Base-by-base conservation (phyloP, 208 protist genomes). In the Leishmania martiniquensis region DNA sequence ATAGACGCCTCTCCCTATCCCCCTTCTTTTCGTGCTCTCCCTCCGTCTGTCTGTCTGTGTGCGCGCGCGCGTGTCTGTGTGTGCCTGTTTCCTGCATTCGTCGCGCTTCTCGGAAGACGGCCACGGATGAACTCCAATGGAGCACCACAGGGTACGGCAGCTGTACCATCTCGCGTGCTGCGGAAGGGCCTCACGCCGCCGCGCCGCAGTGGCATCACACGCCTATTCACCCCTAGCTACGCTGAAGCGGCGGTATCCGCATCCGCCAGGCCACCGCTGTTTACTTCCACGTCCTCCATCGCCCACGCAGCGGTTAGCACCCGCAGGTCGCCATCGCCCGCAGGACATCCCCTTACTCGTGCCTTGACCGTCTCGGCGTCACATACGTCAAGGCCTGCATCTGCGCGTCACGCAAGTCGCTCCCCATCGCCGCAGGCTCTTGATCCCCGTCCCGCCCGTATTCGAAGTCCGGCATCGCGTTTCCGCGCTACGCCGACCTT, bases 141-240 rank as follows among this genome's bases (percentile, higher is more conserved):
- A 37, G 5, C 60, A 7, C 9, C 73, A 15, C 7, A n/a, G 13
- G 15, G 20, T 67, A n/a, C 62, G 37, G 62, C 34, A 34, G 4
- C 34, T 29, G 34, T 47, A 25, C 69, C 49, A 57, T 70, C 54
- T 7, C 29, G 54, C 22, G 76, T 42, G 42, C 12, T 59, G 20
- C 69, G 44, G 13, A n/a, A 71, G 44, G 66, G 25, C 66, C 29
- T 72, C 29, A 59, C 68, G 13, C 68, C 32, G 4, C 68, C 13
- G 32, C 74, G 69, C n/a, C 70, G 77, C 45, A 81, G 71, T 29
- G 72, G 77, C 44, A 81, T 81, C 52, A 81, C 77, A 4, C 70
- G 67, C 15, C 70, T 77, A 47, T 13, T 51, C 47, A 81, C 63
- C 9, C 71, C 77, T 10, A 13, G 37, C 55, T 51, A 54, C 68